phyloP scores from a whole-genome alignment of 805 yeast genomes.

The Yamadazyma endophytica region DNA sequence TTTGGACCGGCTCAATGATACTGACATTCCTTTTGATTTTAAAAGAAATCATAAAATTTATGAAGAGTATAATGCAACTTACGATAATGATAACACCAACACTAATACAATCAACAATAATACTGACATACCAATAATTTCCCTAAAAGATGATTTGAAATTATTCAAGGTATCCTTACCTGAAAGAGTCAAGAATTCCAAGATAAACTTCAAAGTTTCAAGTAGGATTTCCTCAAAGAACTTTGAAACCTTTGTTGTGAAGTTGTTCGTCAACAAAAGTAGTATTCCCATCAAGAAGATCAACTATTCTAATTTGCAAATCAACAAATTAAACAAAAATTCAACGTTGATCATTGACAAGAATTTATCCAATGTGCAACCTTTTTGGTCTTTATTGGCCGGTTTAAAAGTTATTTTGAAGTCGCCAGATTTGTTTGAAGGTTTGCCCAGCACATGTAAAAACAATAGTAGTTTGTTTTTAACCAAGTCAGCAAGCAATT shows the following conservation, averaged over 20 bases:
- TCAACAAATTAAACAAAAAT: conserved; percentile 7
- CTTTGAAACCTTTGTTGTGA: conserved; percentile 11
- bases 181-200: conserved; percentile 6
- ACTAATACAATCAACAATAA: background rate
- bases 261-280: conserved; percentile 7
- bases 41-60: conserved; percentile 7
- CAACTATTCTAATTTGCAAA: background rate
- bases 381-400: conserved; percentile 41
- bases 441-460: conserved; percentile 20
- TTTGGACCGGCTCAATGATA: conserved; percentile 11
- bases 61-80: conserved; percentile 1
- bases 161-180: conserved; percentile 7
- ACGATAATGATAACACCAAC: background rate
- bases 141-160: conserved; percentile 5
- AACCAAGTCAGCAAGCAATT: too few relatives aligned
- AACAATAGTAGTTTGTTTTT: conserved; percentile 20
- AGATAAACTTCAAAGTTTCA: conserved; percentile 3
- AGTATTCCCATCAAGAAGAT: background rate
- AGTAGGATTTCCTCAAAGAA: conserved; percentile 11
- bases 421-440: conserved; percentile 28
- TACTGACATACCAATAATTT: conserved; percentile 6
- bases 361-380: conserved; percentile 21
- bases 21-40: conserved; percentile 11
- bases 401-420: conserved; percentile 29
- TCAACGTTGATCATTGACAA: conserved; percentile 11